Base-by-base conservation (phyloP, 805 yeast genomes). In the Ogataea thermomethanolica region DNA sequence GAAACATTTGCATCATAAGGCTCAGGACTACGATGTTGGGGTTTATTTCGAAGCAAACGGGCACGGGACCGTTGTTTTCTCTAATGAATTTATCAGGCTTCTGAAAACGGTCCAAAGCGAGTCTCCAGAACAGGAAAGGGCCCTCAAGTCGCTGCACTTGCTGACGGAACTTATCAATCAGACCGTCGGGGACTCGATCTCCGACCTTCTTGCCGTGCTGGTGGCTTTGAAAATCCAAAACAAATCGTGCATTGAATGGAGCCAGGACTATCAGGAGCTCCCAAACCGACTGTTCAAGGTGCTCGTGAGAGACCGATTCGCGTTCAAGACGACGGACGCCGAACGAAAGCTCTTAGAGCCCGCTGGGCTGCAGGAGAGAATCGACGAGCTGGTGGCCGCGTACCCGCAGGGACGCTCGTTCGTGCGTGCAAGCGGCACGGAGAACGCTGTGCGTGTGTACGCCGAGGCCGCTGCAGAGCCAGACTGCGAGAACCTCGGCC, bases 41-140 rank as follows among this genome's bases (percentile, higher is more conserved):
- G 81, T 93, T 11, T 93, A 93, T 65, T 93, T 93, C 54, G 99
- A 93, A 67, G 99, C 99, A 39, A 93, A 93, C 59, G 99, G 99
- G n/a, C 99, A 93, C 59, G 99, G 99, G 10, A 93, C 99, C 0
- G 95, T 91, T 6, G 70, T 88, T 14, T 93, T 93, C 59, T 78
- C 86, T 4, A 71, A 77, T 1, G 60, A 65, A 10, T 76, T 70
- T 35, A 44, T 78, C 40, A 62, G 65, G 12, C 67, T 68, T 5
- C 69, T 77, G 42, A 53, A 54, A 2, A 54, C 54, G 8, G 61
- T 63, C 35, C 48, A 59, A 25, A 65, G 77, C 2, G 42, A 58
- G 0, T 56, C 69, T 7, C 71, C 70, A 5, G 68, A 66, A 13
- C 79, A 79, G 49, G 58, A 59, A 31, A 55, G 67, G 14, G 76